A percentile compares a stretch with the other conserved stretches of the same genome.
Conservation (phyloP, 2,329 filamentous ascomycete genomes). For the Knoxdaviesia proteae region DNA sequence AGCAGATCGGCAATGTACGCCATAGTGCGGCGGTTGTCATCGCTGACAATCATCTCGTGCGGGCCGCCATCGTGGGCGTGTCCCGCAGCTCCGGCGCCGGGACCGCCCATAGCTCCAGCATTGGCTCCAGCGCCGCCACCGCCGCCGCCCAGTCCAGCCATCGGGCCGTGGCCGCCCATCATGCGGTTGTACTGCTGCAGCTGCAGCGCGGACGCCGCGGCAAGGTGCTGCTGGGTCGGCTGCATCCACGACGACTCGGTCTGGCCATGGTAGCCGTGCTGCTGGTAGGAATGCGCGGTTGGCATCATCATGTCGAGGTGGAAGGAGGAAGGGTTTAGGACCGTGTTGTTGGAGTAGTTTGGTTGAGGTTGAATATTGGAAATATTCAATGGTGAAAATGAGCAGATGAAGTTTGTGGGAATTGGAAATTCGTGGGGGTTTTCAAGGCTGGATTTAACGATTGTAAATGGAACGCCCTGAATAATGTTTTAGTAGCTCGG, state of each 20-base stretch:
- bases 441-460: too few relatives aligned
- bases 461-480: too few relatives aligned
- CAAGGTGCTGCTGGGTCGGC: constrained; percentile 28
- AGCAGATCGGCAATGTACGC: constrained; percentile 82
- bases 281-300: constrained; percentile 42
- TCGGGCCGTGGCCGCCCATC: constrained; percentile 32
- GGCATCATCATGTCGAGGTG: constrained; percentile 32
- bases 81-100: constrained; percentile 12
- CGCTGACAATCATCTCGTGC: constrained; percentile 47
- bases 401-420: background rate
- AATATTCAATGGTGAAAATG: background rate
- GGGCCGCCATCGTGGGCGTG: constrained; percentile 30
- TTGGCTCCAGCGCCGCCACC: constrained; percentile 10
- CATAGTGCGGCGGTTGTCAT: constrained; percentile 85
- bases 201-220: constrained; percentile 29
- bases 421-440: background rate
- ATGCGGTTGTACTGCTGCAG: constrained; percentile 55
- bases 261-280: constrained; percentile 45
- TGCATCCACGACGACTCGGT: constrained; percentile 46
- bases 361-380: background rate
- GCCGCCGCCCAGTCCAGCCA: constrained; percentile 7
- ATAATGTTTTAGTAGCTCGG: too few relatives aligned
- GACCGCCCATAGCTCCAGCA: constrained; percentile 4
- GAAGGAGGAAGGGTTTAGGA: too few relatives aligned
- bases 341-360: too few relatives aligned